Base-by-base conservation (phyloP, 441 rosid species). In the Omphalea diandra region DNA sequence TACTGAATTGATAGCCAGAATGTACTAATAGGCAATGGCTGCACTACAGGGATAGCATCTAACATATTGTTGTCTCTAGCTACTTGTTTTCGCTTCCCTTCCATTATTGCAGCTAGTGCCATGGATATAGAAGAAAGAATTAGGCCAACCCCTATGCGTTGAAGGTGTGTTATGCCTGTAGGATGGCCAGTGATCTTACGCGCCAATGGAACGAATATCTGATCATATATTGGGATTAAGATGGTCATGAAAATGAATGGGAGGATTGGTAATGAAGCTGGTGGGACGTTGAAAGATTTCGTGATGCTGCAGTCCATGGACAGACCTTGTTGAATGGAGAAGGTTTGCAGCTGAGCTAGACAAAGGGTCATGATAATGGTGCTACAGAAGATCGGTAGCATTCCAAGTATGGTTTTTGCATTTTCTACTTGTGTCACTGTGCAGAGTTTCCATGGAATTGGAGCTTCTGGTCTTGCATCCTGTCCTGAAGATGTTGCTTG, bases 351-450 rank as follows among this genome's bases (percentile, higher is more conserved):
- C 76, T 88, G 89, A 32, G 90, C 87, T 41, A 85, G 80, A 73
- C 90, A 86, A 9, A 88, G 85, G 4, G 93, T 88, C 90, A 85
- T 86, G 41, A 86, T 74, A 38, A 86, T 81, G 36, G 93, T 85
- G 77, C 87, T 84, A 46, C 81, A 68, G 64, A 86, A 88, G 38
- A 88, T 66, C n/a, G 89, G 90, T 22, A 79, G 11, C 83, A 86
- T 75, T 31, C 87, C 82, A 1, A 82, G 71, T 20, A 86, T 31
- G 72, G 79, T 73, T 69, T 88, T 86, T 15, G 86, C 89, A 9
- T 77, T 83, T 70, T 86, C 88, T 7, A 86, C 90, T 78, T 85
- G 88, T 1, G 90, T 88, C 41, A 86, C 83, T 49, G 78, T 74
- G 81, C 87, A 80, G 38, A 86, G 86, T 64, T 73, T 88, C 93